Evolutionary conservation across 768 basidiomycete genomes (phyloP).

Genomic region (Serendipita sp.): DNA sequence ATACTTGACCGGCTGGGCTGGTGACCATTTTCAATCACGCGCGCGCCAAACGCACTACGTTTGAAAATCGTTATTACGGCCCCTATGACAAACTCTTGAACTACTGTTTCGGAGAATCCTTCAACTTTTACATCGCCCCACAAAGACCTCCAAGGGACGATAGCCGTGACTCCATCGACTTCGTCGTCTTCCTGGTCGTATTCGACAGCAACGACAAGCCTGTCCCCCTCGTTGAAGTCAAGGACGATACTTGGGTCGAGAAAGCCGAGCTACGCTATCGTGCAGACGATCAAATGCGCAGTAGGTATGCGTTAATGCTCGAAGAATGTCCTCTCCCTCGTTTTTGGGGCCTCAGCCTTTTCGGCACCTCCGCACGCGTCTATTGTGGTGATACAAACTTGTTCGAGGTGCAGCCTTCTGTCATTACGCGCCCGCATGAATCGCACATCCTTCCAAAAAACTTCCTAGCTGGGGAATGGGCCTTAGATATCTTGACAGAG

Average conservation of each 20-base stretch:
- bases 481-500: slow-evolving; percentile 22
- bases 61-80: no score
- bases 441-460: slow-evolving; percentile 13
- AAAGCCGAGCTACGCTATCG: slow-evolving; percentile 18
- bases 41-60: no score
- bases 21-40: no score
- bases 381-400: slow-evolving; percentile 21
- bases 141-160: slow-evolving; percentile 16
- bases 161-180: slow-evolving; percentile 16
- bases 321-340: slow-evolving; percentile 19
- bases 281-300: slow-evolving; percentile 22
- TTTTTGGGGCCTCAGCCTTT: slow-evolving; percentile 22
- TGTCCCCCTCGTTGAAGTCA: slow-evolving; percentile 22
- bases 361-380: slow-evolving; percentile 25
- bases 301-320: slow-evolving; percentile 19
- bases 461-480: slow-evolving; percentile 21
- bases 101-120: slow-evolving; percentile 20
- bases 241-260: slow-evolving; percentile 19
- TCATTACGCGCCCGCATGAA: slow-evolving; percentile 14
- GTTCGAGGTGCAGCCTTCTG: slow-evolving; percentile 15
- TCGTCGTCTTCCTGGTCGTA: slow-evolving; percentile 19
- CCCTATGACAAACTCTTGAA: slow-evolving; percentile 24
- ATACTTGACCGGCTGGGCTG: no score
- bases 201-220: slow-evolving; percentile 20
- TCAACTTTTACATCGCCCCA: slow-evolving; percentile 21